Conservation (phyloP, 2,329 filamentous ascomycete species). For the Colletotrichum spaethianum region DNA sequence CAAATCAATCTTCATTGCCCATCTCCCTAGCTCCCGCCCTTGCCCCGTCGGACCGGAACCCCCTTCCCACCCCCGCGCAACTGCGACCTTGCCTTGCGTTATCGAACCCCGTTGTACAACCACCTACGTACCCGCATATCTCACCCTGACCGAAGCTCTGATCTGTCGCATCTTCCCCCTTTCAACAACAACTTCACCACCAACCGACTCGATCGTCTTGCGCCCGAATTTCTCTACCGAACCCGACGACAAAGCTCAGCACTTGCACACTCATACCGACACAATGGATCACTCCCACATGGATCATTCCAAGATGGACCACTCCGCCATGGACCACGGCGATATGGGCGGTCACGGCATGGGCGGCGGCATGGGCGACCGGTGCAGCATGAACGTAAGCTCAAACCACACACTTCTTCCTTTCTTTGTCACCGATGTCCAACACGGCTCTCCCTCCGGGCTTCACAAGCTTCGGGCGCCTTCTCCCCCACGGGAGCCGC, state of each 20-base stretch:
- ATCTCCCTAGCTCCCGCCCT: conserved; percentile 27
- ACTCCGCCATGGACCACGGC: conserved; percentile 62
- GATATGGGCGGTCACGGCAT: conserved; percentile 63
- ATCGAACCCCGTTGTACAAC: conserved; percentile 8
- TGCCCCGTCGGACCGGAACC: not conserved
- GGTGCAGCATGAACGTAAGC: conserved; percentile 93
- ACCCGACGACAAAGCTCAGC: not conserved
- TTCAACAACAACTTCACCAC: conserved; percentile 7
- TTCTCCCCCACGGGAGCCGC: not conserved
- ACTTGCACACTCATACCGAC: not conserved
- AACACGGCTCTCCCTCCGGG: not conserved
- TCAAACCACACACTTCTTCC: conserved; percentile 16
- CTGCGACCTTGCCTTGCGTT: conserved; percentile 2
- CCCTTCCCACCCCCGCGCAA: conserved; percentile 19
- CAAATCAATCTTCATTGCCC: not conserved
- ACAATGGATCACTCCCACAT: conserved; percentile 47
- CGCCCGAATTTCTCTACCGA: not conserved
- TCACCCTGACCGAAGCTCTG: not conserved
- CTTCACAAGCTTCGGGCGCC: not conserved
- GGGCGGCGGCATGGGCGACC: conserved; percentile 72
- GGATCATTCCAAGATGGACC: conserved; percentile 61
- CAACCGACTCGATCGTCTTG: not conserved
- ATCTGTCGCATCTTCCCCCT: not conserved
- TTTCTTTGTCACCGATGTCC: not conserved
- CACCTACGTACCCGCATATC: conserved; percentile 5